Percentiles rank a stretch among this genome's conserved stretches.
These are phyloP conservation scores for Fusarium agapanthi DNA, from an alignment of 2,329 filamentous ascomycete species.

Conservation along the genomic window DNA sequence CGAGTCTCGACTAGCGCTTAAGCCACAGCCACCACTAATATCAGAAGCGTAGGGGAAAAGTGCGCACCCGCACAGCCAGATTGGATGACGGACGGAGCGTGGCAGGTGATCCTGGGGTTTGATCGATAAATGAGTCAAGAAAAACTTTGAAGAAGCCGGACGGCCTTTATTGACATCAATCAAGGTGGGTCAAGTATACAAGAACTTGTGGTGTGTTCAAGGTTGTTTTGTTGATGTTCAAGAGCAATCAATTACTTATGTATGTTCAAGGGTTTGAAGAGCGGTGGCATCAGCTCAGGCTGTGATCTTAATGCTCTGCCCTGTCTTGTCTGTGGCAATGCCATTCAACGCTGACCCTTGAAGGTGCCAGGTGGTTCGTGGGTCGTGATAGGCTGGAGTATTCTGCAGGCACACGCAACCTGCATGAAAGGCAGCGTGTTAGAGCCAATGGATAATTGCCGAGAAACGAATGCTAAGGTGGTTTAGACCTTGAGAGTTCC, in stretches of 20 bases:
- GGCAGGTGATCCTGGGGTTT: slow-evolving; percentile 12
- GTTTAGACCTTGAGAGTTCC: not conserved
- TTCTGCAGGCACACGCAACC: slow-evolving; percentile 25
- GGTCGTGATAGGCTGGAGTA: slow-evolving; percentile 9
- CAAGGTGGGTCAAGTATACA: slow-evolving; percentile 10
- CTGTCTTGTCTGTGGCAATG: slow-evolving; percentile 2
- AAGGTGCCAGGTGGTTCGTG: not conserved
- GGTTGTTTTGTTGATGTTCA: slow-evolving; percentile 28
- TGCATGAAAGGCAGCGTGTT: slow-evolving; percentile 4
- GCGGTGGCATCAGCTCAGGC: slow-evolving; percentile 21
- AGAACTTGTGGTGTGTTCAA: slow-evolving; percentile 15
- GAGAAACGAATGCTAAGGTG: not conserved
- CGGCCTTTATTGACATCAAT: not conserved
- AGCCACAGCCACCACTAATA: slow-evolving; percentile 14
- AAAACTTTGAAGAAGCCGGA: not conserved
- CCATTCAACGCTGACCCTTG: slow-evolving; percentile 14
- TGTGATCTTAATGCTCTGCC: slow-evolving; percentile 14
- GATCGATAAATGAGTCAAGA: slow-evolving; percentile 7
- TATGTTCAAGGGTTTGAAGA: not conserved
- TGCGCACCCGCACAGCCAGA: not conserved
- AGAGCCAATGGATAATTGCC: not conserved
- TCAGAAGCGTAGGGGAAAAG: not conserved
- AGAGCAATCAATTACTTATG: not conserved
- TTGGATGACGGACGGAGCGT: slow-evolving; percentile 9
- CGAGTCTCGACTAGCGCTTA: slow-evolving; percentile 21